Conservation (phyloP, 495 filamentous ascomycete species). For the Monascus purpureus region DNA sequence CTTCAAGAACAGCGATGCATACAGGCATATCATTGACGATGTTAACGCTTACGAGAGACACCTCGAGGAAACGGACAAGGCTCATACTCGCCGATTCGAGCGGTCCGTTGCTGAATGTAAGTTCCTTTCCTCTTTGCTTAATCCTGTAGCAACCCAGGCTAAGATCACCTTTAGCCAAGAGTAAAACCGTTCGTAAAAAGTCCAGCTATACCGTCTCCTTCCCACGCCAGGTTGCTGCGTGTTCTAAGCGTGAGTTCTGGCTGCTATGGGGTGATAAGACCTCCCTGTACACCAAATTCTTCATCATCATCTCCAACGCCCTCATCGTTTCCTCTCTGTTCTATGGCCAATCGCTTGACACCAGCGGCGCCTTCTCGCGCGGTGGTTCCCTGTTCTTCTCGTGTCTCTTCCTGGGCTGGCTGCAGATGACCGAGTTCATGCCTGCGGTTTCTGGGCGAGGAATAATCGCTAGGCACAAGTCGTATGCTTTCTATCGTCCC, state of each 20-base stretch:
- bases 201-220: conserved; percentile 62
- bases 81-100: conserved; percentile 58
- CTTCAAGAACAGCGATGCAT: conserved; percentile 39
- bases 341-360: conserved; percentile 48
- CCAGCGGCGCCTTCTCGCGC: conserved; percentile 53
- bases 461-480: conserved; percentile 51
- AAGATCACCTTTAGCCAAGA: conserved; percentile 47
- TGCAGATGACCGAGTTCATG: conserved; percentile 58
- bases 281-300: conserved; percentile 62
- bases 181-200: conserved; percentile 51
- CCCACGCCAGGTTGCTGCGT: conserved; percentile 51
- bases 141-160: conserved; percentile 26
- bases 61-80: conserved; percentile 42
- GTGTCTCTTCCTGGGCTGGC: conserved; percentile 62
- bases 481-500: conserved; percentile 69
- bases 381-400: conserved; percentile 61
- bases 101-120: conserved; percentile 53
- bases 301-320: conserved; percentile 62
- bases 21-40: conserved; percentile 39
- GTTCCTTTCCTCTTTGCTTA: conserved; percentile 26
- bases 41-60: conserved; percentile 45
- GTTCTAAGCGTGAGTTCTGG: conserved; percentile 64
- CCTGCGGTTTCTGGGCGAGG: conserved; percentile 48
- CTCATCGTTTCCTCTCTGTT: conserved; percentile 65
- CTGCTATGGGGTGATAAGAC: conserved; percentile 58